phyloP scores from a whole-genome alignment of 768 basidiomycete genomes.

The Daedaleopsis sinensis region DNA sequence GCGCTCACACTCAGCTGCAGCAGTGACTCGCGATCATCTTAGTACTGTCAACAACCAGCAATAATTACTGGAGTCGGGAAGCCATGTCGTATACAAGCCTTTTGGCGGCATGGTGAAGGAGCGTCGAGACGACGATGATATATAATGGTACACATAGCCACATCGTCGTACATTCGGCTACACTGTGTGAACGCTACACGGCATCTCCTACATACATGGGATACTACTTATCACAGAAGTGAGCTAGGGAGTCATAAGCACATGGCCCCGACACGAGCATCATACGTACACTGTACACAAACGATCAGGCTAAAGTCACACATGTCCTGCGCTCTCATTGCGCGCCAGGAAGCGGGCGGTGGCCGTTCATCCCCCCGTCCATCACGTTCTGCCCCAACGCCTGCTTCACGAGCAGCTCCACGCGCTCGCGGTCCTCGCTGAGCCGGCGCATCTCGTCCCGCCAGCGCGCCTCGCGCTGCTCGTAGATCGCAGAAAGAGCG shows the following conservation, averaged over 20 bases:
- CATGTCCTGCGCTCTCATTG: neutral
- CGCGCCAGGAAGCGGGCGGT: neutral
- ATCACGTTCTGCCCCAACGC: slow-evolving; percentile 43
- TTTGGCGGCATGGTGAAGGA: too few species aligned
- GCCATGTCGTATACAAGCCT: too few species aligned
- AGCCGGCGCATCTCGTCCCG: slow-evolving; percentile 63
- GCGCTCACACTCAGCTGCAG: too few species aligned
- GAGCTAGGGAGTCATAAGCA: too few species aligned
- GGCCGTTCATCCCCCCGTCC: neutral
- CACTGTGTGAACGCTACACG: neutral
- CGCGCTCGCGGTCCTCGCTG: slow-evolving; percentile 65
- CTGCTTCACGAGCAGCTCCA: slow-evolving; percentile 68
- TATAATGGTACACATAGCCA: neutral
- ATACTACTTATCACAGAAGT: too few species aligned
- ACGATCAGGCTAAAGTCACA: neutral
- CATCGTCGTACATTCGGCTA: neutral
- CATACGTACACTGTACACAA: neutral
- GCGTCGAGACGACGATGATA: neutral
- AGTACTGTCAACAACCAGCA: too few species aligned
- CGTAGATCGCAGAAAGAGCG: slow-evolving; percentile 65
- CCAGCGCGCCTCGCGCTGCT: slow-evolving; percentile 70
- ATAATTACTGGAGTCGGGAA: too few species aligned
- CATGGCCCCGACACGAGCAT: neutral
- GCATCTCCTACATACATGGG: too few species aligned
- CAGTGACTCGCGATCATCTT: too few species aligned